Conservation (phyloP, 495 filamentous ascomycete genomes). For the Daldinia vernicosa region DNA sequence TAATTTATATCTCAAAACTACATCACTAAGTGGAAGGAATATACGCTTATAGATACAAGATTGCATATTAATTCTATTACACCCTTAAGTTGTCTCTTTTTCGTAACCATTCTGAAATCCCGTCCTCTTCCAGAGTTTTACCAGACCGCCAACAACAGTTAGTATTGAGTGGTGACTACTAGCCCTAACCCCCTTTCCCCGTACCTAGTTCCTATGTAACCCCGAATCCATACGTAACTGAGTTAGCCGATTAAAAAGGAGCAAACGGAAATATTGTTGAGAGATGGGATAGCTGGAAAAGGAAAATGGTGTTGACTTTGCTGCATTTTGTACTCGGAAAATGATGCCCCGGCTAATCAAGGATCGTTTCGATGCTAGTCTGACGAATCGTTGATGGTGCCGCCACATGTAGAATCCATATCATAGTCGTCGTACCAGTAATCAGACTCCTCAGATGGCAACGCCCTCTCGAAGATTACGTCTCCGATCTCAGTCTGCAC, state of each 20-base stretch:
- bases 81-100: no score
- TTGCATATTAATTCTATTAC: no score
- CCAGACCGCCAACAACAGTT: no score
- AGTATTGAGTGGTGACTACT: no score
- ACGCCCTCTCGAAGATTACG: background rate
- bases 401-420: background rate
- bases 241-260: background rate
- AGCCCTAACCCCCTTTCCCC: no score
- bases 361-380: background rate
- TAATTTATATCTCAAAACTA: no score
- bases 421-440: background rate
- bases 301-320: background rate
- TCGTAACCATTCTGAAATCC: no score
- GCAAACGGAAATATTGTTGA: background rate
- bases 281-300: background rate
- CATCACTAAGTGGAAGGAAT: no score
- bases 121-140: no score
- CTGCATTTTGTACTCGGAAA: background rate
- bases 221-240: no score
- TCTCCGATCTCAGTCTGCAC: constrained; percentile 11
- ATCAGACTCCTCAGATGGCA: background rate
- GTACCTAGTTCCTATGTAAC: no score
- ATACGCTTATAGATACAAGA: no score
- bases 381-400: background rate
- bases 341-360: background rate